These are phyloP conservation scores for Verticillium alfalfae DNA, from an alignment of 2,329 filamentous ascomycete species.

Conservation along the genomic window DNA sequence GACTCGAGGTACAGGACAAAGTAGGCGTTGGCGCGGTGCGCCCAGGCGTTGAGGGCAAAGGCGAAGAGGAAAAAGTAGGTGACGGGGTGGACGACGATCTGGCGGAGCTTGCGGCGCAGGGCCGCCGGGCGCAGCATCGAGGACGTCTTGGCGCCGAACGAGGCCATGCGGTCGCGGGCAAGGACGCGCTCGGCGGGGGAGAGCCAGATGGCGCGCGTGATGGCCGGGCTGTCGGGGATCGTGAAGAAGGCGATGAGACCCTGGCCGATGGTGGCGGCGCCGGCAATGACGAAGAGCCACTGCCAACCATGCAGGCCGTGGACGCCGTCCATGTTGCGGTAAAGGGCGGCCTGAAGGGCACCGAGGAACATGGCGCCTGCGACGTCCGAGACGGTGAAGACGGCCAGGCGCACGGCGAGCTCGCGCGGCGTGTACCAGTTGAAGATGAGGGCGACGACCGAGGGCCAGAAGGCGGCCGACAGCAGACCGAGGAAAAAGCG, in stretches of 20 bases:
- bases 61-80: conserved; percentile 23
- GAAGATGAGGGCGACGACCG: conserved; percentile 32
- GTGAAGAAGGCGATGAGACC: conserved; percentile 31
- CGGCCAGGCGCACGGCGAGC: conserved; percentile 30
- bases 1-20: conserved; percentile 27
- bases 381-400: conserved; percentile 36
- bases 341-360: conserved; percentile 35
- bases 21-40: conserved; percentile 23
- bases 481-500: conserved; percentile 29
- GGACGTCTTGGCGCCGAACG: conserved; percentile 21
- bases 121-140: conserved; percentile 17
- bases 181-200: conserved; percentile 19
- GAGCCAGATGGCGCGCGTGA: conserved; percentile 21
- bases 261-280: conserved; percentile 33
- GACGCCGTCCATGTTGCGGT: conserved; percentile 32
- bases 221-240: conserved; percentile 25
- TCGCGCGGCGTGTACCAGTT: conserved; percentile 43
- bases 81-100: conserved; percentile 20
- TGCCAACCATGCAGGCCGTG: conserved; percentile 35
- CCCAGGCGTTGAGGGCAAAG: conserved; percentile 22
- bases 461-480: conserved; percentile 24
- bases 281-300: conserved; percentile 41
- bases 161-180: conserved; percentile 18
- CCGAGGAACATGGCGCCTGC: conserved; percentile 38
- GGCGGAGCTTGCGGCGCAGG: conserved; percentile 17